Percentiles rank a stretch among this genome's conserved stretches.
phyloP scores from a whole-genome alignment of 2,329 filamentous ascomycete genomes.

The Bipolaris victoriae region DNA sequence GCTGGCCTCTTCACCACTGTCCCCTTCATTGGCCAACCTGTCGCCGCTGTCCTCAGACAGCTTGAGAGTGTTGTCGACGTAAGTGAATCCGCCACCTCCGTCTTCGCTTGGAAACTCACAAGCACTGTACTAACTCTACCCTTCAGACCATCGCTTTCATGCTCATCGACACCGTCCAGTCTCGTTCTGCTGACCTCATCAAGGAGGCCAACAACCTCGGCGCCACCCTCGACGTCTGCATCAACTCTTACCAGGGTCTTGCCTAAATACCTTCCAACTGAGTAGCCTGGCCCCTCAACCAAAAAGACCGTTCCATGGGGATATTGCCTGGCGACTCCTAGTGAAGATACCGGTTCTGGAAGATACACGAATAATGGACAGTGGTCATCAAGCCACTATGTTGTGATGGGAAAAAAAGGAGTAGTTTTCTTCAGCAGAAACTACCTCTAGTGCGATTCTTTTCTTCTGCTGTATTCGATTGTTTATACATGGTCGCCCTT shows the following conservation, averaged over 20 bases:
- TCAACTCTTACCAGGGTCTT: background rate
- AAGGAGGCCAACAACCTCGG: background rate
- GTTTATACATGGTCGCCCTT: background rate
- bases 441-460: background rate
- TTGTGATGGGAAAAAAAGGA: too few relatives aligned
- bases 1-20: constrained; percentile 20
- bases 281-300: background rate
- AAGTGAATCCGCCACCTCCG: background rate
- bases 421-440: background rate
- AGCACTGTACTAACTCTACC: background rate
- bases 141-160: constrained; percentile 6
- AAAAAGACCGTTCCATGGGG: background rate
- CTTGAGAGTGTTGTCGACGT: constrained; percentile 25
- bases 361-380: background rate
- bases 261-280: background rate
- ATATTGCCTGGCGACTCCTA: background rate
- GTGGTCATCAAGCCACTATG: background rate
- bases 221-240: background rate
- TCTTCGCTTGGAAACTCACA: too few relatives aligned
- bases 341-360: background rate
- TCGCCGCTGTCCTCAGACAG: constrained; percentile 22
- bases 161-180: background rate
- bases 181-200: constrained; percentile 1
- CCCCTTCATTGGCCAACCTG: constrained; percentile 19
- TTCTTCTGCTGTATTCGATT: background rate